Base-by-base conservation (phyloP, 306 rosid genomes). In the Cucurbita argyrosperma region DNA sequence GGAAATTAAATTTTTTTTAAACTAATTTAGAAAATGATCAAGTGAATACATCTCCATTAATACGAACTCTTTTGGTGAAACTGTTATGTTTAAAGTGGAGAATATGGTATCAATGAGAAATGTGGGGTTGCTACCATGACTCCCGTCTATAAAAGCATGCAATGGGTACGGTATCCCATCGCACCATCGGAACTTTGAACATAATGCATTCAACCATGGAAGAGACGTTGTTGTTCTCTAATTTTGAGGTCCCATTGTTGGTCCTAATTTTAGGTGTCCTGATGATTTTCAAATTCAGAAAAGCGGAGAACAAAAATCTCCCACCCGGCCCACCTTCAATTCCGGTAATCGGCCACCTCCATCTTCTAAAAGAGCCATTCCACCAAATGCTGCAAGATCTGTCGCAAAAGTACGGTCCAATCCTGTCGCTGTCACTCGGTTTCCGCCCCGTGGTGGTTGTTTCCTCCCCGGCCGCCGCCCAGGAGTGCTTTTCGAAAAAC, bases 331-430 rank as follows among this genome's bases (percentile, higher is more conserved):
- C 80, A 0, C 79, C 74, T 0, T 57, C 74, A 10, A 67, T 82
- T 2, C 86, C 81, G 0, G 5, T 82, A 12, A 80, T 82, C 6
- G 88, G 88, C 14, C 88, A 85, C 47, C 84, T 85, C 45, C 86
- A 82, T 63, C 88, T 82, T 3, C 50, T 82, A 3, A 76, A 76
- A 26, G 49, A 76, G 21, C 86, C 84, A 6, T 37, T 73, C 30
- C 81, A 82, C 60, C 63, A 77, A 39, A 52, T 42, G 21, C 76
- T 79, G 10, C 81, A 71, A 9, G 11, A 40, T 5, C 45, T 69
- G 1, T 51, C 79, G 0, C 6, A 39, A 6, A 63, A 26, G 16
- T 71, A 45, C n/a, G 82, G 79, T 6, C 50, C 59, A 8, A 38
- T 77, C 5, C 18, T 80, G 1, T 54, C 50, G 43, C 79, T 83